phyloP scores from a whole-genome alignment of 2,329 filamentous ascomycete genomes.

The Xylaria sp. region DNA sequence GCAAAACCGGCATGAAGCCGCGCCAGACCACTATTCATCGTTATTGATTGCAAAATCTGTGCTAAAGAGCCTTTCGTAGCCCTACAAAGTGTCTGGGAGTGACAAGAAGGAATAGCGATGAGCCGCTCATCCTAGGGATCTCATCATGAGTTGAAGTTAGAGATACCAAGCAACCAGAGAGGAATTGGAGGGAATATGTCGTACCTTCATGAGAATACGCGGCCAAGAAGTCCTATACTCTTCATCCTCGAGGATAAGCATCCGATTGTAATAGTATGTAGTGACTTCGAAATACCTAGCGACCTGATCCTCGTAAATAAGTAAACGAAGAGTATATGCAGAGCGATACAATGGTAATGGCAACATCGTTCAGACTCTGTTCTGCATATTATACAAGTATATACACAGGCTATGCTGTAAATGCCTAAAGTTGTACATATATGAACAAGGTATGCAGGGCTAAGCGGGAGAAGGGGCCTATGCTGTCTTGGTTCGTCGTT shows the following conservation, averaged over 20 bases:
- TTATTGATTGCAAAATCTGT: too few relatives aligned
- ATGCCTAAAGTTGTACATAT: conserved; percentile 47
- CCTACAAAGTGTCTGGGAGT: background rate
- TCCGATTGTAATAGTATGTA: background rate
- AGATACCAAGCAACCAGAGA: background rate
- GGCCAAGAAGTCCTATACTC: background rate
- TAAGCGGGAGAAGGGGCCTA: conserved; percentile 35
- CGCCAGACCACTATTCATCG: too few relatives aligned
- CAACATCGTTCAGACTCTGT: conserved; percentile 11
- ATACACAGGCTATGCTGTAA: conserved; percentile 43
- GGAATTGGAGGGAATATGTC: background rate
- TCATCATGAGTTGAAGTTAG: background rate
- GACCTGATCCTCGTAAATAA: background rate
- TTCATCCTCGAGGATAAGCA: background rate
- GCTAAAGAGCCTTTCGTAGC: too few relatives aligned
- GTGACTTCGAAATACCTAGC: background rate
- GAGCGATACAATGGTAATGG: background rate
- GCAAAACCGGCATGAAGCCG: too few relatives aligned
- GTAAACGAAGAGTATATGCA: background rate
- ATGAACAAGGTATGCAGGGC: conserved; percentile 43
- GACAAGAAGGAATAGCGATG: background rate
- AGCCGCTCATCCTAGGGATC: background rate
- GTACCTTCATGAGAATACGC: background rate
- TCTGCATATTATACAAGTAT: conserved; percentile 47
- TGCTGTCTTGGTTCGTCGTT: conserved; percentile 74